Percentiles rank a stretch among this genome's conserved stretches.
These are phyloP conservation scores for Pyrus hybrid DNA, from an alignment of 331 rosid genomes.

Conservation along the genomic window DNA sequence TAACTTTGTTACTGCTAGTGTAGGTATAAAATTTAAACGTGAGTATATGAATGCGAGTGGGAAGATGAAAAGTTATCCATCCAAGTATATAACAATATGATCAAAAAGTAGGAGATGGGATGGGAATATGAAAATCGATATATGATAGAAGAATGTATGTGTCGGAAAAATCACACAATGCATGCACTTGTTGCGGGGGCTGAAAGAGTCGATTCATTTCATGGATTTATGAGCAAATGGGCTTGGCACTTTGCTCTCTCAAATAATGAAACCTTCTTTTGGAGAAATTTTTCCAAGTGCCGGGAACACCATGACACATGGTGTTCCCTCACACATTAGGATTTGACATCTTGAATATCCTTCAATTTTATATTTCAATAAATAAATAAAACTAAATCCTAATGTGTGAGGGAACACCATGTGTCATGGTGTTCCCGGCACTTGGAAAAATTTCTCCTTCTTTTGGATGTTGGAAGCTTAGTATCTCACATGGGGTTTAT, in stretches of 20 bases:
- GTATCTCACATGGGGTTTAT: constrained; percentile 43
- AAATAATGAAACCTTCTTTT: constrained; percentile 5
- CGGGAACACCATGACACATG: too few species aligned
- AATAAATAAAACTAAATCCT: too few species aligned
- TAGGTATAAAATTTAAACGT: not conserved
- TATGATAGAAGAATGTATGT: constrained; percentile 11
- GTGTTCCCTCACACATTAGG: too few species aligned
- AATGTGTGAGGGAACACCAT: too few species aligned
- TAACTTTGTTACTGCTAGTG: not conserved
- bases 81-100: not conserved
- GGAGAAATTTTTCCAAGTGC: too few species aligned
- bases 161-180: constrained; percentile 45
- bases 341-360: too few species aligned
- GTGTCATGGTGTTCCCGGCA: too few species aligned
- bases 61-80: not conserved
- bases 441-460: too few species aligned
- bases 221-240: constrained; percentile 4
- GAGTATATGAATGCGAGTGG: not conserved
- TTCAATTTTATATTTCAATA: too few species aligned
- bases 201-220: constrained; percentile 14
- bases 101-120: too few species aligned
- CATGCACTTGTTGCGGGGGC: constrained; percentile 27
- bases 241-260: constrained; percentile 1
- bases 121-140: constrained; percentile 21
- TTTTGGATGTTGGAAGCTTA: constrained; percentile 43